Conservation (phyloP, 1,284 basidiomycete species). For the Rhodotorula sp. region DNA sequence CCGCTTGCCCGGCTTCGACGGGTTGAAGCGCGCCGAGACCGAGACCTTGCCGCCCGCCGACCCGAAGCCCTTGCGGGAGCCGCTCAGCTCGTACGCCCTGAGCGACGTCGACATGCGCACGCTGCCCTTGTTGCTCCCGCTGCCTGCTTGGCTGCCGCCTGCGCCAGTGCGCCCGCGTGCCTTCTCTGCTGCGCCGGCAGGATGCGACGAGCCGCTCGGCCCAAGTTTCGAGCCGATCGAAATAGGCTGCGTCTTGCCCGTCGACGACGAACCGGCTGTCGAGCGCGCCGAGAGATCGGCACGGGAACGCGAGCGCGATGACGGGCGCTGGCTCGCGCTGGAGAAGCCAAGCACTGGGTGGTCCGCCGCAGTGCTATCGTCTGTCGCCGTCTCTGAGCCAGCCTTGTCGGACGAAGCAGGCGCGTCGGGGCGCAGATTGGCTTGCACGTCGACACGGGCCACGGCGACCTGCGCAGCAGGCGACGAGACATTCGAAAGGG, state of each 20-base stretch:
- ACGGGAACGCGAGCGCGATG: not conserved
- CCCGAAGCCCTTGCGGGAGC: conserved; percentile 17
- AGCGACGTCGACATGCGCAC: conserved; percentile 30
- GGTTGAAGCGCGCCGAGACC: conserved; percentile 31
- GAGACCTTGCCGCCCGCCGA: conserved; percentile 16
- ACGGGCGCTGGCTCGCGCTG: conserved; percentile 5
- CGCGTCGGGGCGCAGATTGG: conserved; percentile 15
- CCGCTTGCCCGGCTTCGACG: conserved; percentile 39
- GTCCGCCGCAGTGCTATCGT: not conserved
- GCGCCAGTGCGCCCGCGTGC: not conserved
- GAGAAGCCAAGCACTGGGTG: conserved; percentile 6
- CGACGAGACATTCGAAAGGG: not conserved
- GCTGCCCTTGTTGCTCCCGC: not conserved
- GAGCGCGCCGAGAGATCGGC: not conserved
- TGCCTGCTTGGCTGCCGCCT: not conserved
- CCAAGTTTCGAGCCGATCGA: conserved; percentile 25
- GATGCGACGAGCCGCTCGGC: not conserved
- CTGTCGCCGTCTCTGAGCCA: no score
- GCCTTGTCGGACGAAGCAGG: not conserved
- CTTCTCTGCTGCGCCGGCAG: conserved; percentile 1
- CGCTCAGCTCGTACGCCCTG: conserved; percentile 25
- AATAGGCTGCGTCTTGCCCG: conserved; percentile 29
- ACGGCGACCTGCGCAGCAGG: conserved; percentile 31
- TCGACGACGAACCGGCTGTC: no score
- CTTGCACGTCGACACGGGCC: conserved; percentile 33